A percentile compares a stretch with the other conserved stretches of the same genome.
Conservation (phyloP, 495 filamentous ascomycete species). For the Cetradonia linearis region DNA sequence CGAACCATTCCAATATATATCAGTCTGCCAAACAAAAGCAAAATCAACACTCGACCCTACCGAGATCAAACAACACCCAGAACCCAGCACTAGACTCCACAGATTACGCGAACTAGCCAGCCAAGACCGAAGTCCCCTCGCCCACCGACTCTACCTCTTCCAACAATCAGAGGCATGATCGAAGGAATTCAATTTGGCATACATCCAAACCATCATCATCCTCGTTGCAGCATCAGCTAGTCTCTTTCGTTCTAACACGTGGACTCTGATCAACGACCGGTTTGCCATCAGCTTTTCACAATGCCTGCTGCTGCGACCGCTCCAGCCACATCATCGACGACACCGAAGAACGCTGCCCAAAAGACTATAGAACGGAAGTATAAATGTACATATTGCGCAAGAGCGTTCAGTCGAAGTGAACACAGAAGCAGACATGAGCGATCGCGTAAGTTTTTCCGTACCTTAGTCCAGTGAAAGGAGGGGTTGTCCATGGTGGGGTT, state of each 20-base stretch:
- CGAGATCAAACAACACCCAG: constrained; percentile 4
- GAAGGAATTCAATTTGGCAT: constrained; percentile 18
- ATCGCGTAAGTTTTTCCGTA: constrained; percentile 68
- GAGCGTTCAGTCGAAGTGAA: constrained; percentile 94
- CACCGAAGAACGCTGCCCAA: constrained; percentile 47
- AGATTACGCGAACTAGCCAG: constrained; percentile 19
- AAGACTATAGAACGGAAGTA: constrained; percentile 83
- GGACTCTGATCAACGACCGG: constrained; percentile 18
- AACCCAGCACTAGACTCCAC: constrained; percentile 11
- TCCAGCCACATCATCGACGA: constrained; percentile 37
- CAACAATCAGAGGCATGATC: constrained; percentile 15
- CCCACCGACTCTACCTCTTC: constrained; percentile 8
- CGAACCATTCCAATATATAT: background rate
- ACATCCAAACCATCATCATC: constrained; percentile 18
- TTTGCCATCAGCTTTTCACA: constrained; percentile 5
- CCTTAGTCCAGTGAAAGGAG: constrained; percentile 19
- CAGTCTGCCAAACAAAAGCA: background rate
- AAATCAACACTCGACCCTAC: background rate
- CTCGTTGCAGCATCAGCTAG: constrained; percentile 18
- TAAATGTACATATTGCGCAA: constrained; percentile 97
- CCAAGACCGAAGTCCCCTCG: constrained; percentile 14
- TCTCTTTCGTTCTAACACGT: constrained; percentile 18
- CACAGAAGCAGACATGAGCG: constrained; percentile 94
- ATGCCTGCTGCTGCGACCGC: constrained; percentile 42
- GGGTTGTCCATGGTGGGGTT: constrained; percentile 25